A percentile compares a stretch with the other conserved stretches of the same genome.
phyloP scores from a whole-genome alignment of 208 protist genomes.

The Leishmania aethiopica region DNA sequence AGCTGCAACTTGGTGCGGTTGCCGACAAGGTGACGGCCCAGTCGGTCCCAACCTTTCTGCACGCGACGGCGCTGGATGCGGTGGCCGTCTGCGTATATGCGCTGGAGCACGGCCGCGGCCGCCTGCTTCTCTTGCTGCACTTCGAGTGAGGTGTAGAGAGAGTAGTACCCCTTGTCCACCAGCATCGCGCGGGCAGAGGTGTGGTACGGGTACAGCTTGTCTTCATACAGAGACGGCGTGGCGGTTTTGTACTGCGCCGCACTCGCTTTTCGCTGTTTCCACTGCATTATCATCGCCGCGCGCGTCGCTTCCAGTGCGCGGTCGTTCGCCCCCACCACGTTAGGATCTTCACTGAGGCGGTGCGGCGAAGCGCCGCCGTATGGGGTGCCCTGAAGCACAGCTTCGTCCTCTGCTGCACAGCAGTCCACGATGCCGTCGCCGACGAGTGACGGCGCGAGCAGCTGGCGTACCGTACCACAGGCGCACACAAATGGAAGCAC shows the following conservation, averaged over 20 bases:
- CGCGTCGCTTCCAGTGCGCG: background rate
- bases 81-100: conserved; percentile 45
- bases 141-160: conserved; percentile 45
- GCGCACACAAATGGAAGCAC: conserved; percentile 61
- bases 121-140: conserved; percentile 38
- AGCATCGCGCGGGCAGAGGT: conserved; percentile 53
- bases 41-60: conserved; percentile 55
- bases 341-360: background rate
- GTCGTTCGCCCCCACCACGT: background rate
- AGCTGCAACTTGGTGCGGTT: conserved; percentile 29
- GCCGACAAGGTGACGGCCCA: conserved; percentile 45
- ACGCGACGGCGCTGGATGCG: conserved; percentile 37
- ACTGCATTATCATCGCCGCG: conserved; percentile 8
- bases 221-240: conserved; percentile 21
- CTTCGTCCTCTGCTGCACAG: conserved; percentile 72
- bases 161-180: conserved; percentile 54
- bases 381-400: conserved; percentile 4
- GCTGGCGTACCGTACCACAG: conserved; percentile 27
- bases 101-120: conserved; percentile 24
- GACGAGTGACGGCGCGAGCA: conserved; percentile 68
- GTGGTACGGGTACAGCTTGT: conserved; percentile 40
- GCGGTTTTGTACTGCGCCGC: background rate
- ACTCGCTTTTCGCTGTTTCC: conserved; percentile 14
- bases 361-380: conserved; percentile 1
- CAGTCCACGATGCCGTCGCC: conserved; percentile 80